Evolutionary conservation across 2,329 filamentous ascomycete genomes (phyloP).

Genomic region (Fusarium papillatum): DNA sequence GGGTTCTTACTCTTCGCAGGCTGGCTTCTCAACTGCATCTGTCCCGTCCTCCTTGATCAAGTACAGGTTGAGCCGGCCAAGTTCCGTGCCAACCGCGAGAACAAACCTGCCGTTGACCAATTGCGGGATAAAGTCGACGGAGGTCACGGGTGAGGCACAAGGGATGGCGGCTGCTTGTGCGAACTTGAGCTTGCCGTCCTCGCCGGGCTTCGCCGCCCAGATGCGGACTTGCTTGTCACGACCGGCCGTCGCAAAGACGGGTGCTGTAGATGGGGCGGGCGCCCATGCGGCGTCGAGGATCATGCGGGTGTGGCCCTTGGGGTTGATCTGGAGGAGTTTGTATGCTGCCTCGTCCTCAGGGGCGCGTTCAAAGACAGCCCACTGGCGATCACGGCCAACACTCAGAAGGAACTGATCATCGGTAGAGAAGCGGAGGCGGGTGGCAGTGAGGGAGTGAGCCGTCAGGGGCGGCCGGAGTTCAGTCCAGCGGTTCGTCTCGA

Average conservation of each 20-base stretch:
- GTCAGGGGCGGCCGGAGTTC: slow-evolving; percentile 86
- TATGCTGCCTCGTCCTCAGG: slow-evolving; percentile 61
- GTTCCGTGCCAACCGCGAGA: slow-evolving; percentile 71
- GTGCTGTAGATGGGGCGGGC: slow-evolving; percentile 58
- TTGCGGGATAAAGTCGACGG: slow-evolving; percentile 73
- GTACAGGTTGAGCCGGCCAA: slow-evolving; percentile 61
- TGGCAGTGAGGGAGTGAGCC: slow-evolving; percentile 91
- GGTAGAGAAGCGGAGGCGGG: slow-evolving; percentile 82
- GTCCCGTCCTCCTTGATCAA: slow-evolving; percentile 55
- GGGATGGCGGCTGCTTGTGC: slow-evolving; percentile 66
- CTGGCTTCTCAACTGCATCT: slow-evolving; percentile 51
- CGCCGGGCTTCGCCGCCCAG: slow-evolving; percentile 64
- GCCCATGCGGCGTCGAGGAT: slow-evolving; percentile 92
- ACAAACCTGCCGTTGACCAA: slow-evolving; percentile 49
- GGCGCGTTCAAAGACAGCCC: slow-evolving; percentile 81
- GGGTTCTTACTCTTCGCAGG: slow-evolving; percentile 55
- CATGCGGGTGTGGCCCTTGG: slow-evolving; percentile 93
- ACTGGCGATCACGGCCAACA: slow-evolving; percentile 92
- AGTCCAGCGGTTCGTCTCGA: slow-evolving; percentile 89
- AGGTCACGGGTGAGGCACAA: slow-evolving; percentile 74
- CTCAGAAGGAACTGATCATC: slow-evolving; percentile 85
- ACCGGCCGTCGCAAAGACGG: slow-evolving; percentile 86
- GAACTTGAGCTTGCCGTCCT: slow-evolving; percentile 56
- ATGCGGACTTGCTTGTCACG: slow-evolving; percentile 88
- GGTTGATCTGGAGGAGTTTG: slow-evolving; percentile 72